Evolutionary conservation across 2,329 filamentous ascomycete genomes (phyloP), one percentile per base, ranked within the genome.

Genomic region (Aureobasidium sp.): DNA sequence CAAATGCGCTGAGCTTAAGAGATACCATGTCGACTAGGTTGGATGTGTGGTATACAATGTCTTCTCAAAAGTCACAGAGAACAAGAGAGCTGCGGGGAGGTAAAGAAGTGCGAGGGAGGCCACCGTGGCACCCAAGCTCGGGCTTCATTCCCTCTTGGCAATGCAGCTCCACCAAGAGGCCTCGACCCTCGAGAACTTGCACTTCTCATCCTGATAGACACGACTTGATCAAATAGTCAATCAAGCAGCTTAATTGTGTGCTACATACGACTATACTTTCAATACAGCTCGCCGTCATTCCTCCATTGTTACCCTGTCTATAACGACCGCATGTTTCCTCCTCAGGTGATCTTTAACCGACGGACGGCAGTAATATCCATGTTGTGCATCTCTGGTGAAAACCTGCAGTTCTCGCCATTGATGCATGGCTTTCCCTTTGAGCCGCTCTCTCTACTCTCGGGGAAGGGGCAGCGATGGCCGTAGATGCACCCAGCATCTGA

Each of bases 1-100:
- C 86, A 69, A 93, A 78, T 63, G 87, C 81, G 68, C 89, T 84
- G 70, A 89, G 81, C 77, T 85, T 87, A 76, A 90, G 81, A 72
- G 83, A 84, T 77, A 87, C 84, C 90, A 94, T 94, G 73, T 30
- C 55, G 54, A 48, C 2, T n/a, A 8, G 27, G 30, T 32, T n/a
- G 45, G 3, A 39, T 44, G 21, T 58, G 32, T 48, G 42, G 25
- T 48, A 39, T 58, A 45, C 53, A 57, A 45, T 57, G 39, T 45
- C 39, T 57, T 57, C 16, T 21, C 25, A 34, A 54, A 41, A 34
- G 39, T 44, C 39, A 44, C 53, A 9, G 32, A 48, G 39, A 30
- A 48, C 30, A 32, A 58, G 29, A 42, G 42, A 37, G 30, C 27
- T 36, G 39, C 29, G 39, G 53, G 32, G 54, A 37, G 30, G 11